Evolutionary conservation across 352 stramenopile genomes (phyloP).

Genomic region (Phytophthora hibernalis): DNA sequence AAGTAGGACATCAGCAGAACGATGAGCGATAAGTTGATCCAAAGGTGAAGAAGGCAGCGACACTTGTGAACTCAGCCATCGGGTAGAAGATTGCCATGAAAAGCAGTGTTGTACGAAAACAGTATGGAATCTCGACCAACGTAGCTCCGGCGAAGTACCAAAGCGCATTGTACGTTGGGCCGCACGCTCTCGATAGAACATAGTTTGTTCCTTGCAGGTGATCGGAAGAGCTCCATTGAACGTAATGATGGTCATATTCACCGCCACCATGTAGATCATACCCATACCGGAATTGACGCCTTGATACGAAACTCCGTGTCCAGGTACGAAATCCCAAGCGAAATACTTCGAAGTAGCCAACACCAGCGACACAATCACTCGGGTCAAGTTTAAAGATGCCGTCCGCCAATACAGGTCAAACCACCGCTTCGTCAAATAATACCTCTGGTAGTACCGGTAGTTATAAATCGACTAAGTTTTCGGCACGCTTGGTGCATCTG

Average conservation of each 20-base stretch:
- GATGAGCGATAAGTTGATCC: conserved; percentile 48
- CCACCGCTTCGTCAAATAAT: conserved; percentile 54
- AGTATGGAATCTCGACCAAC: conserved; percentile 84
- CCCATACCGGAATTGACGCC: conserved; percentile 53
- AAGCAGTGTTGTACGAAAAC: conserved; percentile 55
- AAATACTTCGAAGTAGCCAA: conserved; percentile 10
- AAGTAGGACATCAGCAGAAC: conserved; percentile 57
- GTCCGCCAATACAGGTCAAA: conserved; percentile 83
- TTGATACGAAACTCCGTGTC: conserved; percentile 33
- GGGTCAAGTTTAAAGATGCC: conserved; percentile 77
- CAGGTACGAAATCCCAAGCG: conserved; percentile 28
- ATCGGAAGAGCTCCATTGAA: conserved; percentile 71
- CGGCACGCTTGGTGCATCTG: too few species aligned
- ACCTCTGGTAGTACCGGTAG: too few species aligned
- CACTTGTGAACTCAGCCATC: conserved; percentile 51
- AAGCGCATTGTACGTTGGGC: conserved; percentile 81
- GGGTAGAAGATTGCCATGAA: conserved; percentile 64
- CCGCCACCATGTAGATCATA: conserved; percentile 74
- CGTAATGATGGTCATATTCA: conserved; percentile 75
- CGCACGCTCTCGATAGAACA: conserved; percentile 73
- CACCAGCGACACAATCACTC: conserved; percentile 37
- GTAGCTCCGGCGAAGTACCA: conserved; percentile 77
- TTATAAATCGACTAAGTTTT: too few species aligned
- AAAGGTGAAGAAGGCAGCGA: conserved; percentile 48
- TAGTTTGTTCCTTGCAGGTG: conserved; percentile 71